A percentile compares a stretch with the other conserved stretches of the same genome.
Evolutionary conservation across 2,329 filamentous ascomycete genomes (phyloP).

Genomic region (Pseudonectria buxi): DNA sequence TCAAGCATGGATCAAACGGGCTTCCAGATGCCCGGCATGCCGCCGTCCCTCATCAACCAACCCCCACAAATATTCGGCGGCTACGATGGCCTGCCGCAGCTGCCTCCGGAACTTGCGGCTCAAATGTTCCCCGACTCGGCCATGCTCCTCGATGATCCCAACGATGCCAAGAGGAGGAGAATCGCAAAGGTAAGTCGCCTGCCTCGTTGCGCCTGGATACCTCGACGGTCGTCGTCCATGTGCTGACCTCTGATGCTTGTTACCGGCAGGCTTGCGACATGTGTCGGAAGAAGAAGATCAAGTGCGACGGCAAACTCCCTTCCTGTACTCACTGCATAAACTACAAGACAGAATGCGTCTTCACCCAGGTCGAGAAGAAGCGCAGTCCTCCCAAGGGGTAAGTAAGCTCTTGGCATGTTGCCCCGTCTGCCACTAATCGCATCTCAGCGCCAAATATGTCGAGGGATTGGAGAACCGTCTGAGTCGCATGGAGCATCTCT

Average conservation of each 20-base stretch:
- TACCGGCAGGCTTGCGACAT: constrained; percentile 74
- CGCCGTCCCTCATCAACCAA: constrained; percentile 55
- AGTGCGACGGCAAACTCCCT: constrained; percentile 94
- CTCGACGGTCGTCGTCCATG: not conserved
- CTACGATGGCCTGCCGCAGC: constrained; percentile 55
- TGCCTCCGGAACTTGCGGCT: constrained; percentile 50
- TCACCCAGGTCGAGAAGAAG: constrained; percentile 99
- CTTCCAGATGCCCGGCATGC: constrained; percentile 53
- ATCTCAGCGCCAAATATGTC: constrained; percentile 82
- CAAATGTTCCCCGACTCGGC: constrained; percentile 54
- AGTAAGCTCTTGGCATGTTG: constrained; percentile 16
- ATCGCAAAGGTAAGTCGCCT: constrained; percentile 67
- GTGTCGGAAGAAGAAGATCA: constrained; percentile 96
- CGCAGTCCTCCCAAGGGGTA: constrained; percentile 94
- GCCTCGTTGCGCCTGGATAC: not conserved
- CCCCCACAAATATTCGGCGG: constrained; percentile 63
- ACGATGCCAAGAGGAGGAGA: constrained; percentile 80
- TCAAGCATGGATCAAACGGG: constrained; percentile 40
- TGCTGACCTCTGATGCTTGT: constrained; percentile 6
- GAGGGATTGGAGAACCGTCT: constrained; percentile 92
- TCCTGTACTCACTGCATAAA: constrained; percentile 94
- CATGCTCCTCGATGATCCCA: constrained; percentile 55
- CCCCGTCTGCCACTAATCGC: constrained; percentile 12
- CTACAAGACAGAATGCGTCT: constrained; percentile 96
- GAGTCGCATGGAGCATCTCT: constrained; percentile 88